phyloP scores from a whole-genome alignment of 225 moss, liverwort and hornwort species.

The Polytrichum formosum region DNA sequence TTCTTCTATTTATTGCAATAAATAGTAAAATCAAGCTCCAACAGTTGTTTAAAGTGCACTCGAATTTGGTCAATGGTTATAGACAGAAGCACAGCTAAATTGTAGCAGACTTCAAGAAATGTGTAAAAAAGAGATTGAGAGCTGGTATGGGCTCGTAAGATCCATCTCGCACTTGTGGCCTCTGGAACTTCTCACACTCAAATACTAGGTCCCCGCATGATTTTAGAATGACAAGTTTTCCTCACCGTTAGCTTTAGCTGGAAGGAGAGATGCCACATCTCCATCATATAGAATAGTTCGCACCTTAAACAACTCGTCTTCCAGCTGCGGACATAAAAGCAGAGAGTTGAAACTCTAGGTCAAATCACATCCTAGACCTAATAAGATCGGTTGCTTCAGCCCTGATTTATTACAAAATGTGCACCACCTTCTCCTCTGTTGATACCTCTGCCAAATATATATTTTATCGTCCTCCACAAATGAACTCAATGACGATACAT shows the following conservation, averaged over 20 bases:
- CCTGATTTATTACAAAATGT: background rate
- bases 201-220: background rate
- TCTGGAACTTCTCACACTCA: background rate
- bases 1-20: too few relatives aligned
- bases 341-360: background rate
- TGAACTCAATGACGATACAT: too few relatives aligned
- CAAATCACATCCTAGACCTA: too few relatives aligned
- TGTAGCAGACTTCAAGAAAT: too few relatives aligned
- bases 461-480: background rate
- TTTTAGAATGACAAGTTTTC: background rate
- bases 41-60: too few relatives aligned
- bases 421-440: background rate
- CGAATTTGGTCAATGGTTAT: too few relatives aligned
- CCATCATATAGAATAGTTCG: slow-evolving; percentile 42
- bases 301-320: slow-evolving; percentile 37
- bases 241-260: slow-evolving; percentile 40
- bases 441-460: background rate
- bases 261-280: slow-evolving; percentile 38
- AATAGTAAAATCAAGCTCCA: too few relatives aligned
- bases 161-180: background rate
- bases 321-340: slow-evolving; percentile 21
- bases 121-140: background rate
- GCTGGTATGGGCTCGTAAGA: background rate
- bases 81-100: too few relatives aligned
- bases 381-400: background rate